A percentile compares a stretch with the other conserved stretches of the same genome.
Evolutionary conservation across 352 stramenopile species (phyloP).

Genomic region (Globisporangium orthogonon): DNA sequence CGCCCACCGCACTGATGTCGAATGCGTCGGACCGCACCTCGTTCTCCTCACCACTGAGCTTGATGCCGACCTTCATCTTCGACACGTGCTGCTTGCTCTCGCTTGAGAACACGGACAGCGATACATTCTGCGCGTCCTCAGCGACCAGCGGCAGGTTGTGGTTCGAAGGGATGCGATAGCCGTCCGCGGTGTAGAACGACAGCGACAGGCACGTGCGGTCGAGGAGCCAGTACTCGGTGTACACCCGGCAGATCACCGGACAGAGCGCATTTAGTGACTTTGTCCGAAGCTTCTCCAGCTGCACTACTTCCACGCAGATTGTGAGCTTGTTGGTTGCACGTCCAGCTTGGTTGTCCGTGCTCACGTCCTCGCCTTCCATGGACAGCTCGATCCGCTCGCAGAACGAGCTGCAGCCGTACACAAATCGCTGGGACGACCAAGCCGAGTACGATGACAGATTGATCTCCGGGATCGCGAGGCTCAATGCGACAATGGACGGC

Average conservation of each 20-base stretch:
- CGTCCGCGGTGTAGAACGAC: slow-evolving; percentile 56
- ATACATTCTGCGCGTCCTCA: slow-evolving; percentile 19
- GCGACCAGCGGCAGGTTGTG: slow-evolving; percentile 25
- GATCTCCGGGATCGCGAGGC: slow-evolving; percentile 62
- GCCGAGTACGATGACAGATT: slow-evolving; percentile 41
- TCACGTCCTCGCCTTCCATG: slow-evolving; percentile 26
- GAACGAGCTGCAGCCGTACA: slow-evolving; percentile 61
- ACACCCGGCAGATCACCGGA: slow-evolving; percentile 63
- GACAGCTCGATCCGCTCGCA: slow-evolving; percentile 66
- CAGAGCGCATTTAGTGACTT: slow-evolving; percentile 38
- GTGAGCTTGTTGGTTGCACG: slow-evolving; percentile 45
- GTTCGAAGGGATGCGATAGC: slow-evolving; percentile 45
- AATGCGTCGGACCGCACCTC: slow-evolving; percentile 72
- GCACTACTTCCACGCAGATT: slow-evolving; percentile 52
- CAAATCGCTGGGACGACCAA: slow-evolving; percentile 51
- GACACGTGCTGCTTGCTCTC: slow-evolving; percentile 55
- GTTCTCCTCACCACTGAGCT: slow-evolving; percentile 16
- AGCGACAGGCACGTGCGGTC: slow-evolving; percentile 71
- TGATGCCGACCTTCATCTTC: slow-evolving; percentile 75
- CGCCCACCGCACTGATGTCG: slow-evolving; percentile 70
- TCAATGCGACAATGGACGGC: slow-evolving; percentile 63
- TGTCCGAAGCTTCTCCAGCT: slow-evolving; percentile 39
- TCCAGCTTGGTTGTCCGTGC: slow-evolving; percentile 14
- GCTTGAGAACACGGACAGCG: slow-evolving; percentile 69
- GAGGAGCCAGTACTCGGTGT: slow-evolving; percentile 82